Evolutionary conservation across 2,329 filamentous ascomycete species (phyloP), one percentile per base, ranked within the genome.

Genomic region (Ceratocystis ficicola): DNA sequence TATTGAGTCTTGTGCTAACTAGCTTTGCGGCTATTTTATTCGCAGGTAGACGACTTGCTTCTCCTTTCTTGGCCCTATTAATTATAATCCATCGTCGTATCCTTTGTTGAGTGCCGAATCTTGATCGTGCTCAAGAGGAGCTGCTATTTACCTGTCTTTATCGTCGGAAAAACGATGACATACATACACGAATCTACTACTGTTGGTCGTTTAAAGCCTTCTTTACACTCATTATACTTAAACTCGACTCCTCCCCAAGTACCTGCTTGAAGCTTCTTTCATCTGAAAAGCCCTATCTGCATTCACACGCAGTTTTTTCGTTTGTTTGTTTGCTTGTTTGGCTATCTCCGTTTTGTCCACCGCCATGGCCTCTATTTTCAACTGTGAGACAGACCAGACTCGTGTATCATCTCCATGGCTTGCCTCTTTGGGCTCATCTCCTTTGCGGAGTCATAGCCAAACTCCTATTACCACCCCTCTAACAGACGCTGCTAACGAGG

Each of bases 391-490:
- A 1, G 88, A 96, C 70, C 90, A 91, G 59, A 89, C 90, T 1
- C 81, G 89, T 74, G 90, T 97, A 44, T 87, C 89, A 15, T 97
- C 93, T 20, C 94, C 94, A 17, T 99, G 94, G 94, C 82, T 87
- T 63, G 84, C 80, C 10, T 81, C 86, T 0, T 77, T 79, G 48
- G 78, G 78, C 50, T 70, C 76, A n/a, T 60, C 52, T 20, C 62
- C 62, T 50, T 62, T 25, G 28, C 41, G 44, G 32, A 64, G 52
- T 28, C 62, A 57, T 28, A 67, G 52, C 57, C 52, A 41, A 62
- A 36, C 68, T 68, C 59, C 68, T 69, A 3, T 67, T 70, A 69
- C 68, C 70, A 69, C 68, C 68, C 68, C 68, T 69, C 72, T 22
- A 74, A 74, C 64, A 12, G 36, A 50, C 30, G 20, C 17, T 25